A percentile compares a stretch with the other conserved stretches of the same genome.
These are phyloP conservation scores for Babesia ovata DNA, from an alignment of 169 alveolate species.

Conservation along the genomic window DNA sequence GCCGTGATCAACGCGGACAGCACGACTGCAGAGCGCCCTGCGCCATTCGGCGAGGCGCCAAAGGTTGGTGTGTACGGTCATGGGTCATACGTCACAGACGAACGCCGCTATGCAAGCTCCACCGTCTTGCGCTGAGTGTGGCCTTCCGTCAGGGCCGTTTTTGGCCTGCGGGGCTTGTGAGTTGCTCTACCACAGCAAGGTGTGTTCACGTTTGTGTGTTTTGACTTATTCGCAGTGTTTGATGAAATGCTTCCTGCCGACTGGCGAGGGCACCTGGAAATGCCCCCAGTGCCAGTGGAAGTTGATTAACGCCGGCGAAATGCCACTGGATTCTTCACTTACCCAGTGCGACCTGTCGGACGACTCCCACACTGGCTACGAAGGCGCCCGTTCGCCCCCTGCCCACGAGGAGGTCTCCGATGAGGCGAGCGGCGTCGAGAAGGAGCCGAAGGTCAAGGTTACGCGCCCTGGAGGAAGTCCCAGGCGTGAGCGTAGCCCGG, in stretches of 20 bases:
- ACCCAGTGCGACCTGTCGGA: slow-evolving; percentile 28
- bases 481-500: slow-evolving; percentile 4
- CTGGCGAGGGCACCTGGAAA: slow-evolving; percentile 30
- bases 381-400: slow-evolving; percentile 4
- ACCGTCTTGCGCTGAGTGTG: slow-evolving; percentile 43
- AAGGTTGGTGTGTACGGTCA: slow-evolving; percentile 4
- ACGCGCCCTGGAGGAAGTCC: slow-evolving; percentile 15
- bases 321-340: slow-evolving; percentile 16
- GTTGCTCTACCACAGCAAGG: slow-evolving; percentile 52
- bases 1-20: background rate
- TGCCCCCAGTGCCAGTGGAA: slow-evolving; percentile 64
- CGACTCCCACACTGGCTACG: slow-evolving; percentile 31
- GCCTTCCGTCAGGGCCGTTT: slow-evolving; percentile 16
- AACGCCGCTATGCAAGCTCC: background rate
- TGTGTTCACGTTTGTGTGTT: background rate
- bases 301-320: slow-evolving; percentile 25
- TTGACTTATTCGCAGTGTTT: slow-evolving; percentile 18
- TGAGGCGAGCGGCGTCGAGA: slow-evolving; percentile 17
- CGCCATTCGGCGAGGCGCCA: slow-evolving; percentile 14
- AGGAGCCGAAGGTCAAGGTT: slow-evolving; percentile 15
- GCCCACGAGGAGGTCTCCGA: slow-evolving; percentile 14
- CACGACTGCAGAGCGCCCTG: slow-evolving; percentile 3
- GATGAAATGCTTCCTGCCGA: slow-evolving; percentile 42
- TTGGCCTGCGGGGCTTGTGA: slow-evolving; percentile 29
- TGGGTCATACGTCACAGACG: background rate